Base-by-base conservation (phyloP, 1,284 basidiomycete genomes). In the Xerocomus amazonicus region DNA sequence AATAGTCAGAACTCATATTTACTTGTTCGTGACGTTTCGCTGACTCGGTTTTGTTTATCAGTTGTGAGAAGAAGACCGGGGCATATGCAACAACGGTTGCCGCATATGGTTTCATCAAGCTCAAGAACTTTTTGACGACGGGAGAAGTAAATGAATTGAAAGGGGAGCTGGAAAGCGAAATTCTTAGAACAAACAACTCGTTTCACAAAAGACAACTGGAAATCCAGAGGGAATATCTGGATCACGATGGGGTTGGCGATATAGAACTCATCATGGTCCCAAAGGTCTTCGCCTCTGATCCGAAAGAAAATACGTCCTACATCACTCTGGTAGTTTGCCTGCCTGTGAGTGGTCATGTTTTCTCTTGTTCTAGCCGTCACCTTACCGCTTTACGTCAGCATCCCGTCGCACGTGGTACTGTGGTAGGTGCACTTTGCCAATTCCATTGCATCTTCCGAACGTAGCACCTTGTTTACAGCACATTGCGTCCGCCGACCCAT, bases 231-330 rank as follows among this genome's bases (percentile, higher is more conserved):
- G 9, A 10, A 34, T 58, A 53, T 23, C 10, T 58, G 1, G 44
- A 48, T 1, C 7, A 42, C 17, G 47, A 34, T 1, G 53, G 39
- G 8, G 49, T 58, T 5, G 56, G 56, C 3, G 36, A 61, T 12
- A 16, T 61, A 38, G 59, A 58, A 31, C 56, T 58, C 19, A 38
- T 56, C 33, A 61, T 58, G 56, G 27, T 61, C 1, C 56, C 56
- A 6, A 56, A 57, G 28, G 48, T 40, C 9, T 61, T 56, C 7
- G 46, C 17, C 34, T 54, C 54, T 7, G 10, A 27, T 10, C 45
- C 59, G 6, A 36, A 47, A 26, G 38, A 47, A n/a, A 45, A 54
- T 27, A 57, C 44, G 16, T 59, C 53, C 26, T 58, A 58, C 31
- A 26, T 58, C 26, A 59, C 35, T 31, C 16, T 61, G 10, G 0